Evolutionary conservation across 1,139 yeast genomes (phyloP).

Genomic region (Protomyces lactucae-debilis): DNA sequence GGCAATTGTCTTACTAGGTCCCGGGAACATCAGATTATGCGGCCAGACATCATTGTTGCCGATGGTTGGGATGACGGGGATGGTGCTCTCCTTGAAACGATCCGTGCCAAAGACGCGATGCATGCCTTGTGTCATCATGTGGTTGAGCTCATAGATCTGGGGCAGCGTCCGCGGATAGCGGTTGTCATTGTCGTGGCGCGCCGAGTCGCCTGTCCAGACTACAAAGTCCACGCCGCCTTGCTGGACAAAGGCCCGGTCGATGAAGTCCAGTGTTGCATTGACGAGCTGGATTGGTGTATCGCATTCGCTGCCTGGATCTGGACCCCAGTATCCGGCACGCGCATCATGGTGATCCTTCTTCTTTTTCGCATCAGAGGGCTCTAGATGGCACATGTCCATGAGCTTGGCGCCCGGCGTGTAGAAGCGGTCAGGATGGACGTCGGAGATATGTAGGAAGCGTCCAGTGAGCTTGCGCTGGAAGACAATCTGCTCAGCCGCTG

Average conservation of each 20-base stretch:
- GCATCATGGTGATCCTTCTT: conserved; percentile 36
- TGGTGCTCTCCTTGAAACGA: conserved; percentile 40
- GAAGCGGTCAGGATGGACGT: conserved; percentile 77
- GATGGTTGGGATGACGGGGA: conserved; percentile 32
- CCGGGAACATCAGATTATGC: conserved; percentile 75
- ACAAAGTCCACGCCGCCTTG: conserved; percentile 58
- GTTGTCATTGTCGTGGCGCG: conserved; percentile 80
- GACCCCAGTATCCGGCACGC: conserved; percentile 66
- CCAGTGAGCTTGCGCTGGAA: conserved; percentile 7
- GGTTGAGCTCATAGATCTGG: conserved; percentile 66
- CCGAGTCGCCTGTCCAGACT: conserved; percentile 87
- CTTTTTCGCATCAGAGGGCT: conserved; percentile 29
- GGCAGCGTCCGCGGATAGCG: conserved; percentile 63
- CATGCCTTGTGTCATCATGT: conserved; percentile 53
- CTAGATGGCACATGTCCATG: conserved; percentile 53
- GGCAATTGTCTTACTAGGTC: conserved; percentile 70
- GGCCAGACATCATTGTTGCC: conserved; percentile 90
- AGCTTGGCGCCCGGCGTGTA: conserved; percentile 53
- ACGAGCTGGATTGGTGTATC: conserved; percentile 59
- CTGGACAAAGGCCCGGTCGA: conserved; percentile 55
- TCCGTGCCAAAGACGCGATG: conserved; percentile 45
- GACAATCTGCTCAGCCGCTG: neutral
- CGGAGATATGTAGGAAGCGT: conserved; percentile 43
- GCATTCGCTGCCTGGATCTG: conserved; percentile 71
- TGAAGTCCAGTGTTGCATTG: conserved; percentile 63